Conservation (phyloP, 495 filamentous ascomycete species). For the Aspergillus asperescens region DNA sequence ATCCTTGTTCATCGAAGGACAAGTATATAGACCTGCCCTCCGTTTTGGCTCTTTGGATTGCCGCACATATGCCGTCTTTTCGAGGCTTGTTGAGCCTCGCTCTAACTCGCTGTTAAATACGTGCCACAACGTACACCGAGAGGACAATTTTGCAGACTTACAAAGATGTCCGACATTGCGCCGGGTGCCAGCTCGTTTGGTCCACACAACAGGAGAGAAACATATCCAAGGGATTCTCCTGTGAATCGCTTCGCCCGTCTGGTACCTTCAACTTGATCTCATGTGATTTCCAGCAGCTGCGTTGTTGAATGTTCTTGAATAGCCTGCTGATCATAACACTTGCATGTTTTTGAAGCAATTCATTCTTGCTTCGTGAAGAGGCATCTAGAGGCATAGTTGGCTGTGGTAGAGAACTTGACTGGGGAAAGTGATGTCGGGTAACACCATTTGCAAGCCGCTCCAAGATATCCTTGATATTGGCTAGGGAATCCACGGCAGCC, state of each 20-base stretch:
- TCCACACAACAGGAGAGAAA: conserved; percentile 4
- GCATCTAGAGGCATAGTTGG: neutral
- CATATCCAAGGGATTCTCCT: neutral
- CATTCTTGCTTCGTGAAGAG: neutral
- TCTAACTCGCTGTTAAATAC: neutral
- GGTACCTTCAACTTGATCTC: conserved; percentile 1
- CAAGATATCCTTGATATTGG: neutral
- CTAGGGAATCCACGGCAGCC: neutral
- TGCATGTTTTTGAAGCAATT: neutral
- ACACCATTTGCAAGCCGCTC: neutral
- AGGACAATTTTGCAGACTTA: neutral
- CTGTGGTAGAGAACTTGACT: neutral
- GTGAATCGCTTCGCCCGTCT: neutral
- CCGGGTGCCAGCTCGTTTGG: neutral
- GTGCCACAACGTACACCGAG: neutral
- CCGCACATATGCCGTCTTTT: neutral
- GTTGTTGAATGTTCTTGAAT: neutral
- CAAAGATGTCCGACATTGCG: neutral
- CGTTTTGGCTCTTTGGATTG: neutral
- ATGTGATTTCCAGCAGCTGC: neutral
- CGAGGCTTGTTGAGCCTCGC: neutral
- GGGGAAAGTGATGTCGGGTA: no score
- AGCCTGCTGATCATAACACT: neutral
- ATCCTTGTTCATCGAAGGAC: neutral
- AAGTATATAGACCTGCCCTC: neutral